phyloP scores from a whole-genome alignment of 179 eudicot genomes.

The Beta lomatogona region DNA sequence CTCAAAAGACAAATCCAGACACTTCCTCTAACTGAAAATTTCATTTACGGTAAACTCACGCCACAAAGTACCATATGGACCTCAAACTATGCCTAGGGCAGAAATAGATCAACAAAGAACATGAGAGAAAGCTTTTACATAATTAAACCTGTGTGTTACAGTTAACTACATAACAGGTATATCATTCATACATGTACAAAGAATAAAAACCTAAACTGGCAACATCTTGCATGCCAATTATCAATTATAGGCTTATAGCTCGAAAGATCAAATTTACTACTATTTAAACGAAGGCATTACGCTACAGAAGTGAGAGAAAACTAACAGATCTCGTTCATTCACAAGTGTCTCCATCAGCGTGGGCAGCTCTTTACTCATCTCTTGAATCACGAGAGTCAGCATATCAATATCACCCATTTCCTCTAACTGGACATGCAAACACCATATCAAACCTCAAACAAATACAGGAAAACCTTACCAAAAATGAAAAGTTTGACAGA shows the following conservation, averaged over 20 bases:
- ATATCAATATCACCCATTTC: conserved; percentile 90
- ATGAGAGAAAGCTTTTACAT: neutral
- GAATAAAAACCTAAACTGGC: neutral
- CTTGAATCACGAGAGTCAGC: conserved; percentile 93
- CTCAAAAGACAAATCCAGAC: neutral
- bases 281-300: neutral
- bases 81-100: neutral
- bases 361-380: conserved; percentile 92
- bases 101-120: neutral
- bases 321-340: conserved; percentile 91
- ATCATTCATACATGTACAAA: neutral
- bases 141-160: neutral
- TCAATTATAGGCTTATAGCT: neutral
- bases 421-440: conserved; percentile 57
- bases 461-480: neutral
- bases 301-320: conserved; percentile 30
- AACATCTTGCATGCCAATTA: neutral
- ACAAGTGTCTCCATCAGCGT: conserved; percentile 94
- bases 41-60: neutral
- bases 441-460: conserved; percentile 23
- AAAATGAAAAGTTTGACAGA: neutral
- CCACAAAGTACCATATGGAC: neutral
- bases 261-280: neutral
- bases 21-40: neutral
- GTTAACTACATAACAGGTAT: neutral